phyloP scores from a whole-genome alignment of 2,329 filamentous ascomycete species.

The Trichoderma sp. region DNA sequence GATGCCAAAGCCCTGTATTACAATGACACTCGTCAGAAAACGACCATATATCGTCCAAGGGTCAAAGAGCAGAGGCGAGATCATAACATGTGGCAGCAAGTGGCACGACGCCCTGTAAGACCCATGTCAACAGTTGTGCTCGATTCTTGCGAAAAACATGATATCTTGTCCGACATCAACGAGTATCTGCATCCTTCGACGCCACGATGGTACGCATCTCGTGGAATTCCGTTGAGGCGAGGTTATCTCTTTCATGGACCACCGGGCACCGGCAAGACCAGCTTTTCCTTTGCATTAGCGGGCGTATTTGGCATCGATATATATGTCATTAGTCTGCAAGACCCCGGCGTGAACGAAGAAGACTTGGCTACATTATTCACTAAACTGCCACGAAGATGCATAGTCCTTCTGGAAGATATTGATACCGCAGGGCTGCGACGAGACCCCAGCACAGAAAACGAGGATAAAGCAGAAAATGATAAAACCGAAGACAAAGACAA shows the following conservation, averaged over 20 bases:
- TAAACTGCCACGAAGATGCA: constrained; percentile 61
- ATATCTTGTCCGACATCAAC: constrained; percentile 70
- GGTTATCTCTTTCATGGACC: constrained; percentile 79
- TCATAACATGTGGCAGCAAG: constrained; percentile 54
- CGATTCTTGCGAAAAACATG: constrained; percentile 65
- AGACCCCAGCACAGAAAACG: constrained; percentile 37
- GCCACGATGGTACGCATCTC: constrained; percentile 71
- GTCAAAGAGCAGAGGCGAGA: constrained; percentile 50
- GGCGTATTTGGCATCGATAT: constrained; percentile 68
- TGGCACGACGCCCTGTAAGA: constrained; percentile 64
- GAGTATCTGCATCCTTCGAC: constrained; percentile 74
- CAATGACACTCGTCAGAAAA: constrained; percentile 56
- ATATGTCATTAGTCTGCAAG: constrained; percentile 60
- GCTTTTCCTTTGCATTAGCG: constrained; percentile 65
- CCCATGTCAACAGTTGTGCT: constrained; percentile 77
- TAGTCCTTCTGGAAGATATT: constrained; percentile 70
- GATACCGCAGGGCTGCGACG: constrained; percentile 64
- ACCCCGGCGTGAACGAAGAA: constrained; percentile 63
- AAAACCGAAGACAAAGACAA: constrained; percentile 29
- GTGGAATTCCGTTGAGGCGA: constrained; percentile 73
- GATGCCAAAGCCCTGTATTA: constrained; percentile 57
- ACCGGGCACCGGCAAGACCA: constrained; percentile 73
- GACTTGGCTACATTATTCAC: constrained; percentile 61
- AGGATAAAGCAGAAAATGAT: constrained; percentile 25
- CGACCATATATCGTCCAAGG: constrained; percentile 57